A percentile compares a stretch with the other conserved stretches of the same genome.
Evolutionary conservation across 2,329 filamentous ascomycete species (phyloP).

Genomic region (Diplodia mutila): DNA sequence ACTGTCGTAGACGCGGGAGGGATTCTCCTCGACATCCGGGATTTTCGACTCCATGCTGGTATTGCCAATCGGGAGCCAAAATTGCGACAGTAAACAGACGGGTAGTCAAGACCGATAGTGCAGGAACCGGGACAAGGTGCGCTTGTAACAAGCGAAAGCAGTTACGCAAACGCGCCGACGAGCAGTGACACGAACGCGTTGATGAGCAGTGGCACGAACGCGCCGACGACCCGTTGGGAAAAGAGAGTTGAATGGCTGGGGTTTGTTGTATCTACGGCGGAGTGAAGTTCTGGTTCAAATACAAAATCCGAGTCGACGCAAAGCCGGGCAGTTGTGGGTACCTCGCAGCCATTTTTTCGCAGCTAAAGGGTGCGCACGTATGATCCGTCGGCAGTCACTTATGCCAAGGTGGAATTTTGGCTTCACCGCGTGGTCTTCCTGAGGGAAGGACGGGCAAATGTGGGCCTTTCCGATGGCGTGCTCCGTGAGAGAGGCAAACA

Average conservation of each 20-base stretch:
- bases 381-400: not conserved
- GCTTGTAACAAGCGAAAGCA: not conserved
- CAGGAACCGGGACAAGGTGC: not conserved
- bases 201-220: not conserved
- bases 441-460: constrained; percentile 2
- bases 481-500: not conserved
- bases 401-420: not conserved
- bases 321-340: not conserved
- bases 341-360: constrained; percentile 3
- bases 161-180: not conserved
- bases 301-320: not conserved
- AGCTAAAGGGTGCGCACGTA: not conserved
- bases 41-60: constrained; percentile 11
- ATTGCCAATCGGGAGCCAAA: not conserved
- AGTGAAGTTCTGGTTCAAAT: constrained; percentile 8
- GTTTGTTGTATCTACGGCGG: not conserved
- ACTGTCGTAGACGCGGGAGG: not conserved
- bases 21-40: constrained; percentile 6
- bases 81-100: constrained; percentile 3
- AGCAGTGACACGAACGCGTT: no score
- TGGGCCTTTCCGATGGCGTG: constrained; percentile 17
- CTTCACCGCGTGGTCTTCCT: constrained; percentile 5
- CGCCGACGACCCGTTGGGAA: no score
- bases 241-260: not conserved
- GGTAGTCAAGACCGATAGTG: not conserved